Evolutionary conservation across 2,329 filamentous ascomycete genomes (phyloP).

Genomic region (Plectosphaerella plurivora): DNA sequence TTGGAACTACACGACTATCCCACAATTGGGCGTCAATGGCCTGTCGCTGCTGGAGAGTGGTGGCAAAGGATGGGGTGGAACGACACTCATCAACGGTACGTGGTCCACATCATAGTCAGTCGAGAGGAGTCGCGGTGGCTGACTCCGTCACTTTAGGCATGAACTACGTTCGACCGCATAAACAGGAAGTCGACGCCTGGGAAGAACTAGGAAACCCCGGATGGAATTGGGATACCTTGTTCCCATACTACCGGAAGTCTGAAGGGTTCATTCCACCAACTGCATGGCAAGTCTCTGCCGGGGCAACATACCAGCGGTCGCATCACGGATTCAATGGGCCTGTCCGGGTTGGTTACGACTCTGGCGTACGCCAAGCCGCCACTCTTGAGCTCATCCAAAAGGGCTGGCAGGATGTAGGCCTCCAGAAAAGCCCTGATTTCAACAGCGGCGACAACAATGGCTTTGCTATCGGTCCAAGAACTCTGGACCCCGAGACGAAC

Average conservation of each 20-base stretch:
- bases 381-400: slow-evolving; percentile 20
- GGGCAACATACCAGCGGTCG: slow-evolving; percentile 25
- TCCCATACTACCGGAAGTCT: slow-evolving; percentile 41
- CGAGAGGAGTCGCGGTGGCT: too few species aligned
- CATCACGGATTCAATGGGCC: slow-evolving; percentile 29
- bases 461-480: slow-evolving; percentile 31
- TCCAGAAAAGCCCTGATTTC: slow-evolving; percentile 27
- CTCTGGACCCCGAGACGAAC: slow-evolving; percentile 29
- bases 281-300: slow-evolving; percentile 26
- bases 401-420: slow-evolving; percentile 26
- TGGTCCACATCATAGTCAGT: background rate
- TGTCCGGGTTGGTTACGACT: slow-evolving; percentile 30
- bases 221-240: slow-evolving; percentile 40
- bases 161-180: slow-evolving; percentile 40
- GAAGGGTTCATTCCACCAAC: background rate
- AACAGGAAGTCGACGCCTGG: slow-evolving; percentile 37
- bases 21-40: slow-evolving; percentile 24
- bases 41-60: slow-evolving; percentile 25
- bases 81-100: slow-evolving; percentile 33
- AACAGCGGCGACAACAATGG: slow-evolving; percentile 33
- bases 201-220: slow-evolving; percentile 35
- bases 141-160: slow-evolving; percentile 16
- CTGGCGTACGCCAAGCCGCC: slow-evolving; percentile 24
- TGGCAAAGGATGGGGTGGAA: slow-evolving; percentile 34
- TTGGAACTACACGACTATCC: slow-evolving; percentile 27